These are phyloP conservation scores for Phaeomoniella chlamydospora DNA, from an alignment of 2,329 filamentous ascomycete species.

Conservation along the genomic window DNA sequence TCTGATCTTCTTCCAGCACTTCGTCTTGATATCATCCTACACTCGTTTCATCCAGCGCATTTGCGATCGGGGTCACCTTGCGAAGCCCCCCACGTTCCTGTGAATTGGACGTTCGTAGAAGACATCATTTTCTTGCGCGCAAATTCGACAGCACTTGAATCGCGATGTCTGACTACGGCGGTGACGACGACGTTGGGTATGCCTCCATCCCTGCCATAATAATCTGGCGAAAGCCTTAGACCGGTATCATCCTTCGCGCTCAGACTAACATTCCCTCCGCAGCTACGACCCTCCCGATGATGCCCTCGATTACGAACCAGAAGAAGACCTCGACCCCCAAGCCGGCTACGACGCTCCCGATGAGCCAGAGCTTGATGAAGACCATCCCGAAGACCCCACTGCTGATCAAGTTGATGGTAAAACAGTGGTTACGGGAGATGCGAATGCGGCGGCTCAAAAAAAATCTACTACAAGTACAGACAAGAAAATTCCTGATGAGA, in stretches of 20 bases:
- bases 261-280: slow-evolving; percentile 3
- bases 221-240: neutral
- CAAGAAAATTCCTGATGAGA: slow-evolving; percentile 81
- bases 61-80: too few species aligned
- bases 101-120: too few species aligned
- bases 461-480: slow-evolving; percentile 46
- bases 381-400: slow-evolving; percentile 18
- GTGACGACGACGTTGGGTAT: slow-evolving; percentile 48
- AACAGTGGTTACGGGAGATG: slow-evolving; percentile 33
- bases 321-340: slow-evolving; percentile 41
- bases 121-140: too few species aligned
- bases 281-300: slow-evolving; percentile 11
- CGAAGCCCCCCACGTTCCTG: too few species aligned
- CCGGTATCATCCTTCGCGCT: neutral
- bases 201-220: slow-evolving; percentile 13
- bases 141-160: too few species aligned
- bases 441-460: slow-evolving; percentile 29
- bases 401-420: slow-evolving; percentile 20
- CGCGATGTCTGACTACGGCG: slow-evolving; percentile 60
- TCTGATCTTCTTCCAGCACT: too few species aligned
- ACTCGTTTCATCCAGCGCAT: too few species aligned
- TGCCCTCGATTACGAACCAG: slow-evolving; percentile 39
- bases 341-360: slow-evolving; percentile 38
- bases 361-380: slow-evolving; percentile 39
- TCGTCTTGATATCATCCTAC: too few species aligned